Evolutionary conservation across 805 yeast genomes (phyloP), one percentile per base, ranked within the genome.

Genomic region (Saturnispora bothae): DNA sequence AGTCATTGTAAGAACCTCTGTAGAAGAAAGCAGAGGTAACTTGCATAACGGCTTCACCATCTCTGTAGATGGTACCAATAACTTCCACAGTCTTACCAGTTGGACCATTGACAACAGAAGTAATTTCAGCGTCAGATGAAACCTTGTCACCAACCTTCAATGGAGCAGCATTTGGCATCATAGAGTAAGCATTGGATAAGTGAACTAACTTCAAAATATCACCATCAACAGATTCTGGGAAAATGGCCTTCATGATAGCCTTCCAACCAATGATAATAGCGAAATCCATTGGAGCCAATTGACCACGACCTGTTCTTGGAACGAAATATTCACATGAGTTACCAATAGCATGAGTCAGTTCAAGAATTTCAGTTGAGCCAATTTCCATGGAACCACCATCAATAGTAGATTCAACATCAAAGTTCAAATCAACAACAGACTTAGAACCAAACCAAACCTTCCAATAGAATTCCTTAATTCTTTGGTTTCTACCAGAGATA

Each of bases 181-280:
- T 84, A 60, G 76, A 76, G 72, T 89, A 94, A 44, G 95, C 88
- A 62, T 92, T 92, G 36, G 95, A 83, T 63, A 92, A 69, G 61
- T 92, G 99, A 40, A 92, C 98, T 55, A 92, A 73, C 60, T 80
- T 82, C 65, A 92, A 71, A 56, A 92, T 71, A 60, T 92, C 98
- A 64, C 98, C 98, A 60, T 94, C 97, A 53, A 92, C 94, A 46
- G 79, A 76, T 58, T 76, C 75, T 39, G 98, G 98, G 92, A 92
- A 92, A 51, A 92, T 83, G n/a, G 96, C 88, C 68, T 83, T 85
- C 68, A 92, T 89, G 58, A 92, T 89, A 36, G 96, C 94, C 66
- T 81, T 82, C 99, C 99, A 92, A 33, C 98, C 97, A 51, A 88
- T 76, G 42, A 92, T 96, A 60, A 92, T 92, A 35, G 98, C 97